Base-by-base conservation (phyloP, 257 asterid species). In the Solanum habrochaites region DNA sequence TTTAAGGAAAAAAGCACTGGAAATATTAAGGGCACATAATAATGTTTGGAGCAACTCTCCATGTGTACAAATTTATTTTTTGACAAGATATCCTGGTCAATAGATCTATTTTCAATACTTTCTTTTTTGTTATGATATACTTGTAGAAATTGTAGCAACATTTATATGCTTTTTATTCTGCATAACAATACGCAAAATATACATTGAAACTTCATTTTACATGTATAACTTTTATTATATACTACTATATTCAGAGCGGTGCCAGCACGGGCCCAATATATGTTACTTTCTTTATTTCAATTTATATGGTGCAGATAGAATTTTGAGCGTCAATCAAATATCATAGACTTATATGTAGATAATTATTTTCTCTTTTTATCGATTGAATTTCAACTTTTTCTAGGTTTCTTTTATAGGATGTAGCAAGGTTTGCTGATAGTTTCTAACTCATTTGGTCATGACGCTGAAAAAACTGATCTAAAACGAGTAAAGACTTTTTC, bases 11-110 rank as follows among this genome's bases (percentile, higher is more conserved):
- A 92, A 90, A 43, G 98, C 98, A 21, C 89, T 93, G 86, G 98
- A 94, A 89, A 91, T 94, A 47, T 88, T 95, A 88, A 94, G 98
- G 90, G 32, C 93, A 91, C 99, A 95, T 91, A 90, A 93, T 2
- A 89, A 87, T 40, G 93, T 77, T 8, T 97, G 99, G 99, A 92
- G 87, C 25, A 91, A 90, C 80, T 95, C 99, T 67, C 99, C 98
- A 42, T 97, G 99, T 82, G 93, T 97, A 86, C 97, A 97, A 86
- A 83, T 95, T 82, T 96, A 95, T 91, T 93, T 95, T 72, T 71
- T 95, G 16, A 95, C 98, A 1, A 89, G 94, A 91, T 42, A 88
- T 85, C 35, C 91, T 82, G 90, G 93, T n/a, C 62, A 85, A 47
- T 70, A 62, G 60, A 67, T 67, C 2, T 71, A 4, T 32, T 42